phyloP scores from a whole-genome alignment of 2,329 filamentous ascomycete genomes.

The Aaosphaeria arxii region DNA sequence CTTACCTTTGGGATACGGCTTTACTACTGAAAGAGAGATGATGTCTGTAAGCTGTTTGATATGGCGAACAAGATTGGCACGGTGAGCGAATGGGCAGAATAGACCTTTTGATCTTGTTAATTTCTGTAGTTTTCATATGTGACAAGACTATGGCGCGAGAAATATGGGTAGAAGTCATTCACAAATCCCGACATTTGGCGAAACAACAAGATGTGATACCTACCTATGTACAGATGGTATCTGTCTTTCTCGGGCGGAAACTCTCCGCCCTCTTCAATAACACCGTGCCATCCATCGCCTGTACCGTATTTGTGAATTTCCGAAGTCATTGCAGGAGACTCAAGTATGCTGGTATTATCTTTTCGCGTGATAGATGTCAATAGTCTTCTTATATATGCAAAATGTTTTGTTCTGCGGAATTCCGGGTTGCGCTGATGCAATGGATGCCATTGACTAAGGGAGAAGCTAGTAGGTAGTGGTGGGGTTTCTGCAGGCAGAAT shows the following conservation, averaged over 20 bases:
- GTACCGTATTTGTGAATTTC: conserved; percentile 37
- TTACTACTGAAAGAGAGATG: conserved; percentile 58
- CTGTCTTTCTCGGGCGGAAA: conserved; percentile 52
- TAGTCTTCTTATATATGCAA: background rate
- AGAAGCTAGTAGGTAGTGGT: background rate
- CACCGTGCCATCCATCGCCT: conserved; percentile 52
- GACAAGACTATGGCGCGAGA: background rate
- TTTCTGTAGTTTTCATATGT: background rate
- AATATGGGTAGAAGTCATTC: background rate
- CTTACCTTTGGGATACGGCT: conserved; percentile 64
- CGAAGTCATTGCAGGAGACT: background rate
- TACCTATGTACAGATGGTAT: conserved; percentile 56
- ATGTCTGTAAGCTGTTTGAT: conserved; percentile 56
- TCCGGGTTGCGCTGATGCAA: background rate
- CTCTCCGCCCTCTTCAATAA: conserved; percentile 44
- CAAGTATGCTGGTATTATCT: background rate
- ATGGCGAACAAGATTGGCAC: conserved; percentile 56
- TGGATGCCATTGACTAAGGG: background rate
- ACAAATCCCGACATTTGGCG: background rate
- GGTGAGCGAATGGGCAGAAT: conserved; percentile 65
- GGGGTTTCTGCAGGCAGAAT: background rate
- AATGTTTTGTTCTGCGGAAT: background rate
- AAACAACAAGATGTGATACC: background rate
- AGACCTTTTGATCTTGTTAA: conserved; percentile 41
- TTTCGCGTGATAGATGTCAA: background rate